These are phyloP conservation scores for Ramichloridium luteum DNA, from an alignment of 2,329 filamentous ascomycete species.

Conservation along the genomic window DNA sequence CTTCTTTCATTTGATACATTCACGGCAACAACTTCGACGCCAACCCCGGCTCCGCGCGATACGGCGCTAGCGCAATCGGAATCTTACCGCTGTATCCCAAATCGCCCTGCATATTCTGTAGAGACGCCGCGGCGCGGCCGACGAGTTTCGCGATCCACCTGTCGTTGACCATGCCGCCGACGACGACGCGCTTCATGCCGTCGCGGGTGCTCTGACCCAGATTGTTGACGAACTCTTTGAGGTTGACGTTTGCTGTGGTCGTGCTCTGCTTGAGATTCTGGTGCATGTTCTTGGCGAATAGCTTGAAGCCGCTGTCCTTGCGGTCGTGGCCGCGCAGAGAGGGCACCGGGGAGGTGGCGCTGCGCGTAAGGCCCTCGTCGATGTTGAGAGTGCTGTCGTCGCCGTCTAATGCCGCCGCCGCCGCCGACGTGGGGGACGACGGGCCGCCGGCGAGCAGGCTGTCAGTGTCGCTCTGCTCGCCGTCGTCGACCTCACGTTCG, in stretches of 20 bases:
- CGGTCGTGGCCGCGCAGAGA: constrained; percentile 2
- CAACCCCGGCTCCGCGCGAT: constrained; percentile 18
- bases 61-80: constrained; percentile 31
- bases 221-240: constrained; percentile 22
- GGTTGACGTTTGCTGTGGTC: constrained; percentile 11
- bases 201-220: constrained; percentile 28
- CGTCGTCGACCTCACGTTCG: constrained; percentile 34
- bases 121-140: constrained; percentile 37
- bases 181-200: constrained; percentile 36
- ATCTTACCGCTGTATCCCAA: constrained; percentile 39
- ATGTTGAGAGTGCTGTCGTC: constrained; percentile 10
- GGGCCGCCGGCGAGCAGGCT: not conserved
- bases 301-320: constrained; percentile 17
- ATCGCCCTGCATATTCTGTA: constrained; percentile 39
- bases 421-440: constrained; percentile 8
- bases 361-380: not conserved
- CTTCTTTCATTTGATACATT: too few relatives aligned
- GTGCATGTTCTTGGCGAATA: constrained; percentile 17
- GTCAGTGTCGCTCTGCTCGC: not conserved
- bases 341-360: constrained; percentile 1
- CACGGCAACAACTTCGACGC: constrained; percentile 17
- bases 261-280: constrained; percentile 18
- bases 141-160: constrained; percentile 44
- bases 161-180: constrained; percentile 39
- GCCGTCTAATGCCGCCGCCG: constrained; percentile 21